These are phyloP conservation scores for Colletotrichum siamense DNA, from an alignment of 2,329 filamentous ascomycete species.

Conservation along the genomic window DNA sequence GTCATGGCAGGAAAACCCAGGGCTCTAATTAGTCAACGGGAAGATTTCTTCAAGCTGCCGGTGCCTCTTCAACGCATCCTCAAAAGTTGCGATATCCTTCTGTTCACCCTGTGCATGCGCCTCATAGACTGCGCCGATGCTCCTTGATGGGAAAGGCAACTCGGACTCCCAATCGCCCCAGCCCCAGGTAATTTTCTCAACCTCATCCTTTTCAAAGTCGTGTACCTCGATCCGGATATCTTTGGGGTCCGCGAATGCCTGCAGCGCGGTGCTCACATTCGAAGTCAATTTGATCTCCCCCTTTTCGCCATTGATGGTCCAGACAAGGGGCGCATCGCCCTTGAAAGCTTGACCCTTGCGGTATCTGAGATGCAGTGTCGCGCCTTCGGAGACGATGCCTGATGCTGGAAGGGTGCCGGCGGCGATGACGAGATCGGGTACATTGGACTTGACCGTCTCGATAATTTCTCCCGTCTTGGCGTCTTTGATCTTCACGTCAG, in stretches of 20 bases:
- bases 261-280: conserved; percentile 12
- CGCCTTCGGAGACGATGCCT: conserved; percentile 30
- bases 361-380: conserved; percentile 49
- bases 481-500: not conserved
- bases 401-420: conserved; percentile 41
- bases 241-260: conserved; percentile 38
- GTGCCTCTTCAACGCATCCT: conserved; percentile 9
- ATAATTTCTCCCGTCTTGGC: not conserved
- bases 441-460: conserved; percentile 15
- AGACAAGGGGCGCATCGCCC: conserved; percentile 48
- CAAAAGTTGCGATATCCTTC: not conserved
- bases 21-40: not conserved
- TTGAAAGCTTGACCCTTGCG: conserved; percentile 55
- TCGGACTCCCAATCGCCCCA: conserved; percentile 54
- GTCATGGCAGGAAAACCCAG: accelerated
- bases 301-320: conserved; percentile 57
- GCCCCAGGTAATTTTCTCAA: conserved; percentile 47
- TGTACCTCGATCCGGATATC: conserved; percentile 55
- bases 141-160: conserved; percentile 48
- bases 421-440: conserved; percentile 33
- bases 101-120: conserved; percentile 42
- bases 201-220: conserved; percentile 49
- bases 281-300: conserved; percentile 45
- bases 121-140: conserved; percentile 63
- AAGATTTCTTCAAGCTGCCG: conserved; percentile 4